A percentile compares a stretch with the other conserved stretches of the same genome.
phyloP scores from a whole-genome alignment of 805 yeast genomes.

The Pichia thaimueangensis region DNA sequence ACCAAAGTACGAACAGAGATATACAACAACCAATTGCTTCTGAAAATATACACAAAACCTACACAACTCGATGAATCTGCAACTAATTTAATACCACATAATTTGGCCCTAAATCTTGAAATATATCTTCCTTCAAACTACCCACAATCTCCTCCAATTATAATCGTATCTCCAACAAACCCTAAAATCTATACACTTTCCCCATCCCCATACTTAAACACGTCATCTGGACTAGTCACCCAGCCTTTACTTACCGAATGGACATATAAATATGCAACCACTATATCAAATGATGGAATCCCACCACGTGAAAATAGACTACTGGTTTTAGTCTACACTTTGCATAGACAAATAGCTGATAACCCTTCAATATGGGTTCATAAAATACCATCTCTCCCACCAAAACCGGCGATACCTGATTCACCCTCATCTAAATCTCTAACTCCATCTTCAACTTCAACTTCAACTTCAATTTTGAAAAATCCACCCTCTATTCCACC shows the following conservation, averaged over 20 bases:
- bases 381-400: neutral
- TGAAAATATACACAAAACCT: neutral
- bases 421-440: neutral
- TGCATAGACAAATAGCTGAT: neutral
- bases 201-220: neutral
- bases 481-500: conserved; percentile 5
- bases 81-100: neutral
- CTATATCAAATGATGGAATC: conserved; percentile 12
- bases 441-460: neutral
- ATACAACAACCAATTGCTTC: neutral
- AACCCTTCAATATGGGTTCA: neutral
- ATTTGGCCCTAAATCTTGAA: conserved; percentile 9
- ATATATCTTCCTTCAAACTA: conserved; percentile 27
- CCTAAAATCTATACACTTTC: neutral
- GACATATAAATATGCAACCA: neutral
- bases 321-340: neutral
- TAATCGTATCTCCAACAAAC: conserved; percentile 32
- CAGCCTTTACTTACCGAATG: neutral
- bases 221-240: neutral
- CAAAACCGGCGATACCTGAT: neutral
- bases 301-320: conserved; percentile 23
- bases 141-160: conserved; percentile 48
- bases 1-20: conserved; percentile 30
- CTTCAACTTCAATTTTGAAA: conserved; percentile 4
- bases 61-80: neutral